Evolutionary conservation across 2,329 filamentous ascomycete species (phyloP), one percentile per base, ranked within the genome.

Genomic region (Hortaea sp.): DNA sequence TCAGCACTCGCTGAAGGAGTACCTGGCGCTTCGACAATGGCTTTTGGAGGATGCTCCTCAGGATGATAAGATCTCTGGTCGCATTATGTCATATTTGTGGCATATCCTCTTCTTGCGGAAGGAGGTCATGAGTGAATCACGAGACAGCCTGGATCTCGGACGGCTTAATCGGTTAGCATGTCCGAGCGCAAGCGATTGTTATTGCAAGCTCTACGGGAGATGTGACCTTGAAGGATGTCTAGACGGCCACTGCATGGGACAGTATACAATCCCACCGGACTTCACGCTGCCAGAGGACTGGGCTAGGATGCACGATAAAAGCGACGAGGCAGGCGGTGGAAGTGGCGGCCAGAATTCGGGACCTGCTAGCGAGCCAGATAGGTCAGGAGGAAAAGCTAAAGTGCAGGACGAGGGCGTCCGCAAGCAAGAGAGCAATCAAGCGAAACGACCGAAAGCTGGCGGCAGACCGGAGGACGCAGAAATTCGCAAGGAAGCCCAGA

Each of bases 21-120:
- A 77, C 53, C 54, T 73, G 10, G 73, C 56, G 27, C 43, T 78
- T 44, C 64, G 75, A 34, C 69, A 76, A 50, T 79, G 76, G 76
- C 58, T 79, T 31, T 59, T 74, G 6, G 70, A 74, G 55, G 67
- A 48, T 3, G 56, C 69, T 28, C 69, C 67, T 6, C 47, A 48
- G 1, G 69, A 72, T 54, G 70, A 73, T 44, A 57, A 59, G 27
- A 45, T 57, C n/a, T 49, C 56, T 3, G 62, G 71, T 0, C 59
- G 71, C n/a, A 68, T 74, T 13, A 27, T 74, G 49, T 72, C 69
- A 4, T 74, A 74, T 49, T 39, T 74, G 6, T 74, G 71, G 71
- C 71, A 74, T 50, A 68, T 74, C 39, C 44, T 74, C 20, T 74
- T 74, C 50, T 52, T 71, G 29, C 54, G 57, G 13, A 35, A 37